Percentiles rank a stretch among this genome's conserved stretches.
Evolutionary conservation across 164 flowering plant genomes (phyloP).

Genomic region (Hamamelis virginiana): DNA sequence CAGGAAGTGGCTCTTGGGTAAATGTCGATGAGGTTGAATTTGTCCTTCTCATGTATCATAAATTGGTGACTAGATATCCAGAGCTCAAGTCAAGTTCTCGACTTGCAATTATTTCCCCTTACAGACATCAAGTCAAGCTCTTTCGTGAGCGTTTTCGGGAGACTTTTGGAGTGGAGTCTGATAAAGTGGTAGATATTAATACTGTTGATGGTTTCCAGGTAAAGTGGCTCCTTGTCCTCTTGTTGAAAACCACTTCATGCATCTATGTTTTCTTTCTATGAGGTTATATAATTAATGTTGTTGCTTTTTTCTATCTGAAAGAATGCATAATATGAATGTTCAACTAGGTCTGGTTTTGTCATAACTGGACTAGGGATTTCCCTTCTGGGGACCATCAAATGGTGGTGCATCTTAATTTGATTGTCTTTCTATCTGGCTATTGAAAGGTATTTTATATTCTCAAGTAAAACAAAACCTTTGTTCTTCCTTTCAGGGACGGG

Average conservation of each 20-base stretch:
- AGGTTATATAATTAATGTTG: not conserved
- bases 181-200: slow-evolving; percentile 75
- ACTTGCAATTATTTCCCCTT: slow-evolving; percentile 87
- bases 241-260: not conserved
- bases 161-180: slow-evolving; percentile 64
- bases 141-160: slow-evolving; percentile 59
- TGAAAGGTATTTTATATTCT: not conserved
- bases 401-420: not conserved
- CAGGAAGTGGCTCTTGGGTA: slow-evolving; percentile 81
- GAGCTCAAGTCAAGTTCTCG: slow-evolving; percentile 78
- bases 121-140: slow-evolving; percentile 79
- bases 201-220: slow-evolving; percentile 98
- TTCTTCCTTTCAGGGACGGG: slow-evolving; percentile 66
- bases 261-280: not conserved
- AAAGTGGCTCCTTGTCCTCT: not conserved
- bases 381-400: not conserved
- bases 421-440: not conserved
- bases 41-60: slow-evolving; percentile 65
- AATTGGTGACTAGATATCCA: slow-evolving; percentile 59
- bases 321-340: too few species aligned
- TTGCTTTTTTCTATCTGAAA: too few species aligned
- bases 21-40: slow-evolving; percentile 85
- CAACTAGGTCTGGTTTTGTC: too few species aligned
- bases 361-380: too few species aligned
- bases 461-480: not conserved